Evolutionary conservation across 2,329 filamentous ascomycete genomes (phyloP).

Genomic region (Cladosporium phlei): DNA sequence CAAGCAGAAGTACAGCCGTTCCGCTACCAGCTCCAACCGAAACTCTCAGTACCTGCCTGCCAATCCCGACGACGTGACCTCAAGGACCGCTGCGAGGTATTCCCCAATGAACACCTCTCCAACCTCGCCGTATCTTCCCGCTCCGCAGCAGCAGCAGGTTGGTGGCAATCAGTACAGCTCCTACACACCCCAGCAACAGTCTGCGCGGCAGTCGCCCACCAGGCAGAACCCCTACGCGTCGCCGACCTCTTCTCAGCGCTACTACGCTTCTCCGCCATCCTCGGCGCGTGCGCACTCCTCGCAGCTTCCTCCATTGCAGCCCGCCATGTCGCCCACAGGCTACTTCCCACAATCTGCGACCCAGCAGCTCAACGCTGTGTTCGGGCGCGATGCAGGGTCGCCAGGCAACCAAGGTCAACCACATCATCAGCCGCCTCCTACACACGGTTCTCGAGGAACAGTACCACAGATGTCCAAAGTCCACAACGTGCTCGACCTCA

Average conservation of each 20-base stretch:
- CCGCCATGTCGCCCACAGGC: conserved; percentile 41
- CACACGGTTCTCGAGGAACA: conserved; percentile 51
- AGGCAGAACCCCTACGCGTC: conserved; percentile 55
- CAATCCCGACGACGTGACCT: conserved; percentile 53
- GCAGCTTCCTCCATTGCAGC: conserved; percentile 69
- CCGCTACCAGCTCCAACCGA: conserved; percentile 53
- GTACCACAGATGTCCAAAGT: conserved; percentile 86
- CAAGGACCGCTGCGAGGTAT: conserved; percentile 82
- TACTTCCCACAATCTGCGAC: conserved; percentile 68
- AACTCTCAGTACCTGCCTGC: conserved; percentile 63
- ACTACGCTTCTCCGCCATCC: conserved; percentile 52
- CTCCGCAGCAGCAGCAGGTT: conserved; percentile 45
- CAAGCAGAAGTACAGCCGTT: conserved; percentile 78
- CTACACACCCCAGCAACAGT: conserved; percentile 41
- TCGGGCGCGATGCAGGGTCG: conserved; percentile 51
- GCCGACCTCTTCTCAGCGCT: conserved; percentile 47
- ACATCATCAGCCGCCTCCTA: conserved; percentile 26
- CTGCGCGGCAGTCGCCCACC: conserved; percentile 74
- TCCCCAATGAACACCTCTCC: conserved; percentile 94
- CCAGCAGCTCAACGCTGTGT: conserved; percentile 65
- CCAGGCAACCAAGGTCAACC: conserved; percentile 13
- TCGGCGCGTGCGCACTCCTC: conserved; percentile 49
- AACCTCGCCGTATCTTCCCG: conserved; percentile 62
- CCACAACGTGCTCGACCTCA: conserved; percentile 66
- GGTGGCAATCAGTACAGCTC: conserved; percentile 26